phyloP scores from a whole-genome alignment of 2,329 filamentous ascomycete species.

The Periconia sp. region DNA sequence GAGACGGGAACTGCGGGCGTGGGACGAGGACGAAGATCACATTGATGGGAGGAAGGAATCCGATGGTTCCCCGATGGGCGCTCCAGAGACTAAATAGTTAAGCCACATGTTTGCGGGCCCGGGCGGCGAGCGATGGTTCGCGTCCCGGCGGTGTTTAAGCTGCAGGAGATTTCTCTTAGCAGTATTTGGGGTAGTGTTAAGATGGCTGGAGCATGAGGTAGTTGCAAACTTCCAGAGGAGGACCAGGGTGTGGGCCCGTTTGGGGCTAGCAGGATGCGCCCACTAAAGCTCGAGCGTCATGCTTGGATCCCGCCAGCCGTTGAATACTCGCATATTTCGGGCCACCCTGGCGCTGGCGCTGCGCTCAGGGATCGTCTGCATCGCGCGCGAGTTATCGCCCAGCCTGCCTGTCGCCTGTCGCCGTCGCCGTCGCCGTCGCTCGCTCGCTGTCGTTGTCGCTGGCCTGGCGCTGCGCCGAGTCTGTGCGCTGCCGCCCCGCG shows the following conservation, averaged over 20 bases:
- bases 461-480: conserved; percentile 11
- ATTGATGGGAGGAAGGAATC: conserved; percentile 47
- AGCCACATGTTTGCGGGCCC: conserved; percentile 48
- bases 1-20: conserved; percentile 41
- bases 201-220: conserved; percentile 49
- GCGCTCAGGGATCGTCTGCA: conserved; percentile 44
- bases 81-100: conserved; percentile 48
- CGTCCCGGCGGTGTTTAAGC: conserved; percentile 48
- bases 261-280: conserved; percentile 38
- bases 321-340: conserved; percentile 45
- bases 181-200: conserved; percentile 50
- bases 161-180: conserved; percentile 48
- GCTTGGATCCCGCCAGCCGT: conserved; percentile 49
- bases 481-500: conserved; percentile 34
- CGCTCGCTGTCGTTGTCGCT: conserved; percentile 6
- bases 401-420: conserved; percentile 12
- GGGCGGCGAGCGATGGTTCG: conserved; percentile 47
- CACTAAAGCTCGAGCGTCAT: conserved; percentile 42
- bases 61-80: conserved; percentile 46
- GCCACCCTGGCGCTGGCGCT: conserved; percentile 36
- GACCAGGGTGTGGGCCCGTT: conserved; percentile 35
- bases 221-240: conserved; percentile 43
- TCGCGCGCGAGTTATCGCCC: conserved; percentile 16
- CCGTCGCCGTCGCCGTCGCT: conserved; percentile 8
- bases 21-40: conserved; percentile 47